Evolutionary conservation across 768 basidiomycete genomes (phyloP).

Genomic region (Collybia sordida): DNA sequence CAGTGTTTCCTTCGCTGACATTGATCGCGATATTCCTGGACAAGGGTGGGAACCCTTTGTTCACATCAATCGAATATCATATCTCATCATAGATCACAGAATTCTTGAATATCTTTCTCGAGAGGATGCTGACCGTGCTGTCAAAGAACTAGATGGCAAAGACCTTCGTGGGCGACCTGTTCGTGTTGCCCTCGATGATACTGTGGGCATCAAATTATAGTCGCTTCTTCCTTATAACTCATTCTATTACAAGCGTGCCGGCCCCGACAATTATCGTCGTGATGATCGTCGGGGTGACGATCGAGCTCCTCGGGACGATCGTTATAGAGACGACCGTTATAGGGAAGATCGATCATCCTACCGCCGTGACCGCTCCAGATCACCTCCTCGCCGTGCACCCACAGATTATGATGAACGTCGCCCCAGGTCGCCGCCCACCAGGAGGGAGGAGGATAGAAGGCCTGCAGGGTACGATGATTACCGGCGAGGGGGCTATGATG

Average conservation of each 20-base stretch:
- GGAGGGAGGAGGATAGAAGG: slow-evolving; percentile 84
- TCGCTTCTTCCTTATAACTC: slow-evolving; percentile 4
- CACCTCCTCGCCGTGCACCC: slow-evolving; percentile 62
- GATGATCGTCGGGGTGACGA: slow-evolving; percentile 66
- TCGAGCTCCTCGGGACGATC: slow-evolving; percentile 51
- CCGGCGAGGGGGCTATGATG: slow-evolving; percentile 82
- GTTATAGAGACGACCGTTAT: slow-evolving; percentile 60
- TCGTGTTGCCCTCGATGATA: slow-evolving; percentile 65
- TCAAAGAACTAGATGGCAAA: slow-evolving; percentile 80
- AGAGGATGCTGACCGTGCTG: slow-evolving; percentile 92
- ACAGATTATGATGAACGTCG: slow-evolving; percentile 75
- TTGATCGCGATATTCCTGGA: slow-evolving; percentile 82
- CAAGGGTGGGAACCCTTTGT: slow-evolving; percentile 66
- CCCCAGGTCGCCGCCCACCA: slow-evolving; percentile 76
- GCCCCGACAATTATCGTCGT: slow-evolving; percentile 73
- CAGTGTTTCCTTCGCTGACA: slow-evolving; percentile 91
- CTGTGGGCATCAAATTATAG: slow-evolving; percentile 36
- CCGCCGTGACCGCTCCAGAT: slow-evolving; percentile 83
- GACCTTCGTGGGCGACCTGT: slow-evolving; percentile 86
- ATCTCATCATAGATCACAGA: slow-evolving; percentile 37
- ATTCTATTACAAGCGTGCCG: slow-evolving; percentile 48
- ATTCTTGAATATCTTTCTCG: slow-evolving; percentile 88
- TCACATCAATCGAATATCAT: background rate
- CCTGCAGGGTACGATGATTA: slow-evolving; percentile 92
- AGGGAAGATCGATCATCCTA: slow-evolving; percentile 47